Conservation (phyloP, 768 basidiomycete genomes). For the Naganishia vishniacii region DNA sequence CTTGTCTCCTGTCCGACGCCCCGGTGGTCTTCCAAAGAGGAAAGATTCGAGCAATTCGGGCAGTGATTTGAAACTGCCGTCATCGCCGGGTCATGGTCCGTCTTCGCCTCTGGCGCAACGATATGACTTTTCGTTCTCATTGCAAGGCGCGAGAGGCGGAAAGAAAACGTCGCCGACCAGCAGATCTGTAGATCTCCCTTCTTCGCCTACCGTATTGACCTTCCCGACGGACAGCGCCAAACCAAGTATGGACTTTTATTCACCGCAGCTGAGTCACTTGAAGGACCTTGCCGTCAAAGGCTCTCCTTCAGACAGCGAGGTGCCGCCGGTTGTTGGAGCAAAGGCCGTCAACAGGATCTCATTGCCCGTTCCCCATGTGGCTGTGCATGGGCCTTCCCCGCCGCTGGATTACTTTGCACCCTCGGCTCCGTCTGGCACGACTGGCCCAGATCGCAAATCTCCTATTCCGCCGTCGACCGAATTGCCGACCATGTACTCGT, state of each 20-base stretch:
- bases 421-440: conserved; percentile 15
- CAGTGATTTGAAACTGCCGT: conserved; percentile 14
- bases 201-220: conserved; percentile 35
- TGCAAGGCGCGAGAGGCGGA: conserved; percentile 36
- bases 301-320: neutral
- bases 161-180: conserved; percentile 34
- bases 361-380: neutral
- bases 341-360: neutral
- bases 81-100: conserved; percentile 2
- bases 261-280: conserved; percentile 29
- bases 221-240: conserved; percentile 21
- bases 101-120: conserved; percentile 38
- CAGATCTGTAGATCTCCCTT: conserved; percentile 31
- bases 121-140: conserved; percentile 50
- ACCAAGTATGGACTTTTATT: conserved; percentile 41
- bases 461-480: conserved; percentile 17
- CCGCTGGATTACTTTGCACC: conserved; percentile 25
- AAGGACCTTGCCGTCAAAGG: conserved; percentile 20
- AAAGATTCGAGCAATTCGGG: neutral
- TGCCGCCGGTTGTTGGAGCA: conserved; percentile 18
- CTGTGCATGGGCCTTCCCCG: conserved; percentile 19
- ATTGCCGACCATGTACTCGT: conserved; percentile 28
- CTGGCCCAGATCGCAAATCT: conserved; percentile 12
- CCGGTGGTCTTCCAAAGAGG: conserved; percentile 10
- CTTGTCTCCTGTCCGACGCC: conserved; percentile 9